Evolutionary conservation across 352 stramenopile genomes (phyloP).

Genomic region (Globisporangium lucens): DNA sequence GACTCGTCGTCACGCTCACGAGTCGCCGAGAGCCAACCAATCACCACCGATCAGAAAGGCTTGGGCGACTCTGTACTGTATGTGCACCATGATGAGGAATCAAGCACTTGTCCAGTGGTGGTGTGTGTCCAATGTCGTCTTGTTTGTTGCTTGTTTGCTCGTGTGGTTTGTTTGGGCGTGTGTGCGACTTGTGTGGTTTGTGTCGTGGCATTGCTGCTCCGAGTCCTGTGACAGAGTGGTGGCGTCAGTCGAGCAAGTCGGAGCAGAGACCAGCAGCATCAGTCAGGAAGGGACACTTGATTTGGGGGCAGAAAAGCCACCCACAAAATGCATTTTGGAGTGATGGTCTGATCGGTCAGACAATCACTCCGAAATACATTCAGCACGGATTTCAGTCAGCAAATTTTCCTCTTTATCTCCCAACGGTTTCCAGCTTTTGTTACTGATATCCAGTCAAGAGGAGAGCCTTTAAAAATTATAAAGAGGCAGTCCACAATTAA

Average conservation of each 20-base stretch:
- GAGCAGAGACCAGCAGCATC: not conserved
- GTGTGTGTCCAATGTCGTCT: not conserved
- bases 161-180: not conserved
- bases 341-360: not conserved
- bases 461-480: not conserved
- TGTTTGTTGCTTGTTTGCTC: not conserved
- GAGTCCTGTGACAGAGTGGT: constrained; percentile 10
- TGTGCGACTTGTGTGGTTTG: not conserved
- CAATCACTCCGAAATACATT: not conserved
- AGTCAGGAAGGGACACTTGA: constrained; percentile 4
- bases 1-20: constrained; percentile 1
- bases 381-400: not conserved
- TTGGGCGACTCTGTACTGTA: not conserved
- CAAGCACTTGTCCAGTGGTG: not conserved
- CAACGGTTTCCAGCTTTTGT: not conserved
- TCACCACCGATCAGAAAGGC: not conserved
- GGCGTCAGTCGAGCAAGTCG: constrained; percentile 11
- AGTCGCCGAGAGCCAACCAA: constrained; percentile 12
- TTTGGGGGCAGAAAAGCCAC: not conserved
- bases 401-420: not conserved
- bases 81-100: constrained; percentile 4
- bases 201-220: not conserved
- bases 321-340: not conserved
- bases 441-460: not conserved
- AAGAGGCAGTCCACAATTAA: not conserved